Evolutionary conservation across 140 eudicot species (phyloP).

Genomic region (Erigeron philadelphicus): DNA sequence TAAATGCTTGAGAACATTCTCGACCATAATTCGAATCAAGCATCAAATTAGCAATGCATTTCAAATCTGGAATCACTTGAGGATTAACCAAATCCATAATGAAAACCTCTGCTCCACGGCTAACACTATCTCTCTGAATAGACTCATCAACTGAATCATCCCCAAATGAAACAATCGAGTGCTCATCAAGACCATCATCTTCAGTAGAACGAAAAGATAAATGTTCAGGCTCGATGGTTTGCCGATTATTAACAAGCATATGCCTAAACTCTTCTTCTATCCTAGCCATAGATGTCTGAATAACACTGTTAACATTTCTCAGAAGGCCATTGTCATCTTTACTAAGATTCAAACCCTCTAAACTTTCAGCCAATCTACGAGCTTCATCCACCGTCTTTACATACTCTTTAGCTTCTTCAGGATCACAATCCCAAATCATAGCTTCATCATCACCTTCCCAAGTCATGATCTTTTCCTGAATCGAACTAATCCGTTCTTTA

Average conservation of each 20-base stretch:
- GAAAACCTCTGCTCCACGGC: slow-evolving; percentile 60
- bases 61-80: slow-evolving; percentile 64
- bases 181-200: slow-evolving; percentile 58
- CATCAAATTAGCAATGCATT: slow-evolving; percentile 64
- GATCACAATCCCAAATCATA: slow-evolving; percentile 84
- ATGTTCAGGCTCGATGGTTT: slow-evolving; percentile 79
- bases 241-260: slow-evolving; percentile 71
- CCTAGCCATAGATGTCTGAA: slow-evolving; percentile 77
- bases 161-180: slow-evolving; percentile 60
- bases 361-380: slow-evolving; percentile 50
- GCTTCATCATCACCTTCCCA: slow-evolving; percentile 66
- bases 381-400: slow-evolving; percentile 65
- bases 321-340: slow-evolving; percentile 41
- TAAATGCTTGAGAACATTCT: slow-evolving; percentile 72
- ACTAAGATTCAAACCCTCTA: slow-evolving; percentile 38
- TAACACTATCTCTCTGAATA: slow-evolving; percentile 60
- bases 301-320: slow-evolving; percentile 48
- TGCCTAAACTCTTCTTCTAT: slow-evolving; percentile 79
- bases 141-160: slow-evolving; percentile 69
- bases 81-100: slow-evolving; percentile 63
- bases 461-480: slow-evolving; percentile 58
- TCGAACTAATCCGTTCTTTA: slow-evolving; percentile 44
- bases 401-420: slow-evolving; percentile 67
- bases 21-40: slow-evolving; percentile 63
- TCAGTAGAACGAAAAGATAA: slow-evolving; percentile 79